Evolutionary conservation across 768 basidiomycete species (phyloP), one percentile per base, ranked within the genome.

Genomic region (Cystofilobasidium macerans): DNA sequence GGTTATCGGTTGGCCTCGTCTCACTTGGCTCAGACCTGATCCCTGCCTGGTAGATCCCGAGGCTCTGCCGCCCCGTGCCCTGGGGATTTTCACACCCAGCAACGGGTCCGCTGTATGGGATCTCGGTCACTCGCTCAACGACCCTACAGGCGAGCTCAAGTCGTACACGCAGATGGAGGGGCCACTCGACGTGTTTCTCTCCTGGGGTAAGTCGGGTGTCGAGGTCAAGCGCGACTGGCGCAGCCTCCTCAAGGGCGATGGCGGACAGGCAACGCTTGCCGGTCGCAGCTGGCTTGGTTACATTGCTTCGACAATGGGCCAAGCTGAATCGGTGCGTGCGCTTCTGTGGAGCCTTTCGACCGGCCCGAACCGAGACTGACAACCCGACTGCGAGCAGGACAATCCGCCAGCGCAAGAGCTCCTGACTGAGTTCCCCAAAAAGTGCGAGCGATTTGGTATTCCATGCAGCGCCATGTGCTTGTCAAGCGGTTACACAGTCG

Each of bases 381-480:
- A 61, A 14, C n/a, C n/a, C n/a, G n/a, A n/a, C n/a, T n/a, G n/a
- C n/a, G n/a, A n/a, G n/a, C n/a, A n/a, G n/a, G 58, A 74, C 57
- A n/a, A 71, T 9, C 72, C 73, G 2, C 69, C 68, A 2, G 75
- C 75, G 14, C 75, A 76, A 62, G 65, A 71, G 22, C 69, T 76
- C 1, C 69, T 76, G 2, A 70, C 69, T 14, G 59, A 54, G 16
- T 76, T 74, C 71, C 74, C 75, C 0, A 72, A 72, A 26, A 57
- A 72, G 30, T 76, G 75, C 69, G 70, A 71, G 67, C 67, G 75
- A 65, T 64, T 74, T 61, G 70, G 72, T 45, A 76, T 76, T 33
- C 76, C 76, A 0, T 74, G 73, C 61, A 75, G 73, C 1, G 74
- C 72, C 6, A 74, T 75, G 72, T 61, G 72, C 69, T 67, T 76